phyloP scores from a whole-genome alignment of 305 asterid species.

The Coffea humblotiana region DNA sequence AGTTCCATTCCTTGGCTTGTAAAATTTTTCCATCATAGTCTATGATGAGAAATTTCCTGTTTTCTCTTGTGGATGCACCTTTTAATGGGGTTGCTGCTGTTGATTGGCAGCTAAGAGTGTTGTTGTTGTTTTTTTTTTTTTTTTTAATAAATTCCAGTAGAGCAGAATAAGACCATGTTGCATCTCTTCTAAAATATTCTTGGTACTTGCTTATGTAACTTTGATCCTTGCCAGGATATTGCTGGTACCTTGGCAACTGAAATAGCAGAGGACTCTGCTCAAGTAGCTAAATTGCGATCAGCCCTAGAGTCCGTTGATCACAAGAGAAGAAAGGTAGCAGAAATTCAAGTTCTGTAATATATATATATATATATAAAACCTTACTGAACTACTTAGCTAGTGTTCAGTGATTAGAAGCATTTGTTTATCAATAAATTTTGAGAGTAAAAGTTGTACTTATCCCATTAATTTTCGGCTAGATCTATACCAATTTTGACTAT shows the following conservation, averaged over 20 bases:
- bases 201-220: background rate
- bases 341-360: conserved; percentile 15
- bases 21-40: background rate
- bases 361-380: background rate
- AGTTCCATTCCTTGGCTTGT: background rate
- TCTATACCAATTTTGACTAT: background rate
- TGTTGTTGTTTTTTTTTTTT: background rate
- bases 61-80: background rate
- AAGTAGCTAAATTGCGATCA: conserved; percentile 94
- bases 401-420: background rate
- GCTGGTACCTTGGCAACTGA: conserved; percentile 98
- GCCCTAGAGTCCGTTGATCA: conserved; percentile 99
- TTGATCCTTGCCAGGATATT: conserved; percentile 66
- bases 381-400: background rate
- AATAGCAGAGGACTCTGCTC: conserved; percentile 86
- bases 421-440: background rate
- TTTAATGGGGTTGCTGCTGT: background rate
- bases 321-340: conserved; percentile 92
- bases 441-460: background rate
- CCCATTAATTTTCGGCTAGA: background rate
- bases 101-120: background rate
- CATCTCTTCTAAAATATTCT: background rate
- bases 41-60: background rate
- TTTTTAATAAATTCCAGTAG: background rate
- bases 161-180: background rate